Evolutionary conservation across 768 basidiomycete genomes (phyloP).

Genomic region (Leccinellum rugosiceps): DNA sequence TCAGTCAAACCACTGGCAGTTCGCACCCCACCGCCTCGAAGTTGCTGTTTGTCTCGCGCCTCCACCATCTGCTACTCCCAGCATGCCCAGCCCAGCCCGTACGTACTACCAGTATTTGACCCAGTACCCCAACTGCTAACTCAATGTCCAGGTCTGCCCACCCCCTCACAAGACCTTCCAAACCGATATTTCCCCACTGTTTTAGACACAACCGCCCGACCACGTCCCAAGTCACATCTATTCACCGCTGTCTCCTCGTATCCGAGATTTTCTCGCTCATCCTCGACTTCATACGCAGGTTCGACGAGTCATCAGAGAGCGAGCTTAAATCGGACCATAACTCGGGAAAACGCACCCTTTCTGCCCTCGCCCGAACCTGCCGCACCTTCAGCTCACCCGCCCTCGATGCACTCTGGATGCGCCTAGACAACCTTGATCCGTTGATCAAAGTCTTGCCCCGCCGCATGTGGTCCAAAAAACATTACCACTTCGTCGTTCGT

Average conservation of each 20-base stretch:
- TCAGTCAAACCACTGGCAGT: neutral
- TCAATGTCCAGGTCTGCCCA: neutral
- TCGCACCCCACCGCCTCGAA: neutral
- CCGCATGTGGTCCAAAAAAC: slow-evolving; percentile 26
- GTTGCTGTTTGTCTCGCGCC: neutral
- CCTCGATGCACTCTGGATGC: slow-evolving; percentile 29
- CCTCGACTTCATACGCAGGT: slow-evolving; percentile 17
- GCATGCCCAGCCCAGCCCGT: slow-evolving; percentile 1
- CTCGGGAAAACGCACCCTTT: slow-evolving; percentile 22
- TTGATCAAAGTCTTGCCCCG: slow-evolving; percentile 24
- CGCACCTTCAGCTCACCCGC: slow-evolving; percentile 19
- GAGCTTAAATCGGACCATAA: slow-evolving; percentile 12
- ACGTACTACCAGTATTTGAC: neutral
- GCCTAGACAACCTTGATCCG: slow-evolving; percentile 26
- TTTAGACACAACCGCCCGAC: neutral
- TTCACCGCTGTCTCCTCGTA: slow-evolving; percentile 24
- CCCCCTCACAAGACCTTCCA: neutral
- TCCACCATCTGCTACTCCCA: neutral
- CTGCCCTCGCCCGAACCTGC: slow-evolving; percentile 27
- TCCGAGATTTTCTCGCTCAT: slow-evolving; percentile 22
- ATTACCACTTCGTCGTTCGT: slow-evolving; percentile 20
- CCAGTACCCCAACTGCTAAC: neutral
- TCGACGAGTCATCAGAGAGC: slow-evolving; percentile 21
- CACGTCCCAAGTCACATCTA: neutral
- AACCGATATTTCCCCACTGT: neutral